phyloP scores from a whole-genome alignment of 116 monocot species.

The Zostera marina region DNA sequence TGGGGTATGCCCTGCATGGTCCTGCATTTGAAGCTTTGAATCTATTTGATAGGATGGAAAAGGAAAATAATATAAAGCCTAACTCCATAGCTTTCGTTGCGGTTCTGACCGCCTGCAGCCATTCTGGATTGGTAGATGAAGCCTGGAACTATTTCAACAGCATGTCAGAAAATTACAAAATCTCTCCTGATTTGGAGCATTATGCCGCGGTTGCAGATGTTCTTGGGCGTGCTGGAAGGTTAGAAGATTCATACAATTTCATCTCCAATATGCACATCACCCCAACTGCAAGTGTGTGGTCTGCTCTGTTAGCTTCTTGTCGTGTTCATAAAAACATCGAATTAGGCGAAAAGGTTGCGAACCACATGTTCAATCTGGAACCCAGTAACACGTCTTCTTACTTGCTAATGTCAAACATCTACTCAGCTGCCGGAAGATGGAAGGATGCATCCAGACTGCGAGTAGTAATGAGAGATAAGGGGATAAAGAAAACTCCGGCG shows the following conservation, averaged over 20 bases:
- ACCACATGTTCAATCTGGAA: conserved; percentile 55
- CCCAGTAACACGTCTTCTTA: conserved; percentile 32
- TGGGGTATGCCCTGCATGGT: conserved; percentile 91
- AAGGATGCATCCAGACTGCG: conserved; percentile 45
- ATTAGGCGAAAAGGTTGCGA: conserved; percentile 48
- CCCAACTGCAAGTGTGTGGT: conserved; percentile 74
- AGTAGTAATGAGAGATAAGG: conserved; percentile 33
- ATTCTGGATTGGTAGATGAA: conserved; percentile 61
- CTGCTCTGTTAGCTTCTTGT: conserved; percentile 53
- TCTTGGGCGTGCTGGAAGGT: conserved; percentile 46
- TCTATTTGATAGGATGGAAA: conserved; percentile 50
- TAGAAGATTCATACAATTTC: conserved; percentile 57
- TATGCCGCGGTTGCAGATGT: conserved; percentile 67
- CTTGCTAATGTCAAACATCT: conserved; percentile 67
- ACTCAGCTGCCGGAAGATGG: conserved; percentile 63
- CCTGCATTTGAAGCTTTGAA: conserved; percentile 41
- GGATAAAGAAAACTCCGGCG: conserved; percentile 58
- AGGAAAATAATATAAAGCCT: conserved; percentile 34
- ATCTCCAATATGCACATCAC: conserved; percentile 49
- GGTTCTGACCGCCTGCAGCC: conserved; percentile 80
- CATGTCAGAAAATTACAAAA: conserved; percentile 43
- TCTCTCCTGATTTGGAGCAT: conserved; percentile 58
- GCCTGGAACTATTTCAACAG: conserved; percentile 31
- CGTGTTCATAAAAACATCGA: conserved; percentile 37
- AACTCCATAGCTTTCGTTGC: conserved; percentile 66